Evolutionary conservation across 441 rosid species (phyloP).

Genomic region (Francoa sonchifolia): DNA sequence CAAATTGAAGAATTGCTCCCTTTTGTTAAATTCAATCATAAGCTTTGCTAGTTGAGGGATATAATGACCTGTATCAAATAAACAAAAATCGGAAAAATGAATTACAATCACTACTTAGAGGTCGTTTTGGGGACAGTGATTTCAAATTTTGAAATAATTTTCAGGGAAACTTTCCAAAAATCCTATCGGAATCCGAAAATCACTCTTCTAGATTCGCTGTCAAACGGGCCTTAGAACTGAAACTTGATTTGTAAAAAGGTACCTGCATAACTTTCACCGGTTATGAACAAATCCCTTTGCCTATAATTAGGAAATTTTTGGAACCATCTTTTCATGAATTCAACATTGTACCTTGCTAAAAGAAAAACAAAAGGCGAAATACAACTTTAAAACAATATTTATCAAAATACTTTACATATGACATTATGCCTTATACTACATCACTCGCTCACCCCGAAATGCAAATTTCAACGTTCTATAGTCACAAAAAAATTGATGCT

Average conservation of each 20-base stretch:
- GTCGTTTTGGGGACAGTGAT: too few species aligned
- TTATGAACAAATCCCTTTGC: slow-evolving; percentile 9
- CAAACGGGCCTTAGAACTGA: too few species aligned
- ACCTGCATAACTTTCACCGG: slow-evolving; percentile 11
- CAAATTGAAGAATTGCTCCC: slow-evolving; percentile 4
- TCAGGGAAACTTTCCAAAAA: too few species aligned
- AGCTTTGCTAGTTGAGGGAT: slow-evolving; percentile 8
- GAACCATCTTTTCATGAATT: slow-evolving; percentile 7
- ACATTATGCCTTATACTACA: too few species aligned
- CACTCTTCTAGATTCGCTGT: too few species aligned
- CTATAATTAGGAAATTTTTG: slow-evolving; percentile 4
- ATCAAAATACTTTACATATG: neutral
- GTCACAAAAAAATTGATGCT: too few species aligned
- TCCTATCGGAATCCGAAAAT: too few species aligned
- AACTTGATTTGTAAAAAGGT: neutral
- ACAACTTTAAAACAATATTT: slow-evolving; percentile 1
- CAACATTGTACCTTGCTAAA: slow-evolving; percentile 9
- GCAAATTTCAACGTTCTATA: too few species aligned
- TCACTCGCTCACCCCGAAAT: too few species aligned
- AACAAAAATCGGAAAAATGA: neutral
- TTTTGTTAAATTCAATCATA: neutral
- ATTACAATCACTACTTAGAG: neutral
- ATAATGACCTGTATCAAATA: slow-evolving; percentile 4
- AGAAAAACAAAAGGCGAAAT: neutral
- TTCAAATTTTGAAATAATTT: too few species aligned